A percentile compares a stretch with the other conserved stretches of the same genome.
These are phyloP conservation scores for Venturia asperata DNA, from an alignment of 2,329 filamentous ascomycete genomes.

Conservation along the genomic window DNA sequence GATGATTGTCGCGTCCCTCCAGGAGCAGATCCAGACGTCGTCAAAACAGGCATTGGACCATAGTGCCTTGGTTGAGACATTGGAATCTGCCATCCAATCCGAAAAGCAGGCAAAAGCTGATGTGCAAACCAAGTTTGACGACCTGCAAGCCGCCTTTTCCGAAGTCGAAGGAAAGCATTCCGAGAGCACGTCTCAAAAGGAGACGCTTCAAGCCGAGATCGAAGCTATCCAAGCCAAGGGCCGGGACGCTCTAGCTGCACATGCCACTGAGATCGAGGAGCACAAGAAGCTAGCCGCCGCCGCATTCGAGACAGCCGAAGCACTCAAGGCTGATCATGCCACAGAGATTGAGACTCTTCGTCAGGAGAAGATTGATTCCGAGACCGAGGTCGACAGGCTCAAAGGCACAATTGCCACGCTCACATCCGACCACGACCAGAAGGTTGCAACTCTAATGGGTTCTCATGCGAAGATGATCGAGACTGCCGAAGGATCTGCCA, in stretches of 20 bases:
- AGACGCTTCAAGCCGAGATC: background rate
- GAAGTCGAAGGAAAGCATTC: background rate
- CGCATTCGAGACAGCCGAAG: background rate
- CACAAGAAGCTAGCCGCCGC: background rate
- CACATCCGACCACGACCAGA: background rate
- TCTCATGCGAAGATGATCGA: slow-evolving; percentile 8
- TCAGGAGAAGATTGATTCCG: background rate
- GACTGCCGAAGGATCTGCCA: background rate
- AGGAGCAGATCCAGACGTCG: background rate
- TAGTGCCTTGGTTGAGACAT: background rate
- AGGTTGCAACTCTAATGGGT: background rate
- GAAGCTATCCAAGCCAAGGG: background rate
- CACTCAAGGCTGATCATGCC: background rate
- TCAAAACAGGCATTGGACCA: slow-evolving; percentile 3
- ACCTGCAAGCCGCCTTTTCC: background rate
- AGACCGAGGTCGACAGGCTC: background rate
- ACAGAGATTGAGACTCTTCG: background rate
- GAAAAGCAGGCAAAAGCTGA: slow-evolving; percentile 9
- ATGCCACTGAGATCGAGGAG: background rate
- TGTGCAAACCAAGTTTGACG: background rate
- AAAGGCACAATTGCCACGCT: background rate
- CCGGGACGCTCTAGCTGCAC: background rate
- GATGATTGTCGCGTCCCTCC: background rate
- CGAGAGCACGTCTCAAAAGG: background rate
- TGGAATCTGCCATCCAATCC: background rate